Base-by-base conservation (phyloP, 768 basidiomycete genomes). In the Stropharia rugosoannulata region DNA sequence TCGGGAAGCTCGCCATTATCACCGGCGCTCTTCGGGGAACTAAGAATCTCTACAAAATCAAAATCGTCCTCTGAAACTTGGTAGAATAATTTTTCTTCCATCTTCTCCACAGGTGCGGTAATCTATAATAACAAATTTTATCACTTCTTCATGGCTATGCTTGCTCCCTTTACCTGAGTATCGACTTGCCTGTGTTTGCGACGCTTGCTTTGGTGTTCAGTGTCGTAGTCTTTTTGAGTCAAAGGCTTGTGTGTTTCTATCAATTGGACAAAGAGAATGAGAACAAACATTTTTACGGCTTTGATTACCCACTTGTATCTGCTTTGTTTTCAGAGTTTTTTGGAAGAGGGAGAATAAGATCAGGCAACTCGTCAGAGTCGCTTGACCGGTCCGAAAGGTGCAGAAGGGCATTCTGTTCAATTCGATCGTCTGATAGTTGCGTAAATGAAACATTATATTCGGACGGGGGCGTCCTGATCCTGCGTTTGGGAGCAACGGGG, bases 391-490 rank as follows among this genome's bases (percentile, higher is more conserved):
- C 62, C 36, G 61, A 50, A 51, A 60, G 55, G 56, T 60, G 67
- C 58, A 59, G 60, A 15, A 22, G 9, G 54, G 25, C 42, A 44
- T 32, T 10, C 51, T 41, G 38, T n/a, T 55, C 25, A 48, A 49
- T 37, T 18, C 53, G 47, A 16, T 58, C 46, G 37, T 71, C 71
- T n/a, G 67, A 67, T 48, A 83, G 55, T 50, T 74, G 68, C 5
- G 79, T 66, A 45, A 86, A 77, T 49, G 81, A 72, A 19, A 87
- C 59, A 55, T 82, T 74, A 57, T 84, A 83, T 57, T 82, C 73
- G 22, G 79, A 10, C 5, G 29, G 75, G 2, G 61, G 57, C 7
- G 67, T 38, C 48, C 65, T 66, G 11, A 58, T 61, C 58, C 71
- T 73, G 44, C 64, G 65, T 55, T 72, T 73, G n/a, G 58, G 55